Conservation (phyloP, 768 basidiomycete species). For the Cystofilobasidium capitatum region DNA sequence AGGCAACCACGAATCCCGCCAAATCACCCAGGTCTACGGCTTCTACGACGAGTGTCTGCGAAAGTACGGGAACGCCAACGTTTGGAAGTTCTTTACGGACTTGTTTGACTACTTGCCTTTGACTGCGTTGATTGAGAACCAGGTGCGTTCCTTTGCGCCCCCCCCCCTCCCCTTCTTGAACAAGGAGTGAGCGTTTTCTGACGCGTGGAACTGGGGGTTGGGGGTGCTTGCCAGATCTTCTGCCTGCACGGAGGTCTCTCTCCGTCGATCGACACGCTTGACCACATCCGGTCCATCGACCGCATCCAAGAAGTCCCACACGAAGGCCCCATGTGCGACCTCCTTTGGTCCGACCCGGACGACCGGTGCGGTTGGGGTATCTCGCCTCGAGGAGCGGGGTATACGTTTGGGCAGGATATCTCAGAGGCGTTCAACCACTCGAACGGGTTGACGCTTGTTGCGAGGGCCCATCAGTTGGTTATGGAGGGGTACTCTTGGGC, state of each 20-base stretch:
- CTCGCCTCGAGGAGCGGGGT: conserved; percentile 95
- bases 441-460: conserved; percentile 91
- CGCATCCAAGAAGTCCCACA: conserved; percentile 98
- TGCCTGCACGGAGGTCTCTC: conserved; percentile 95
- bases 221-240: conserved; percentile 69
- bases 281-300: conserved; percentile 97
- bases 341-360: conserved; percentile 98
- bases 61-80: conserved; percentile 99
- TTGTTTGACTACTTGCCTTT: conserved; percentile 95
- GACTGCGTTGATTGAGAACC: conserved; percentile 96
- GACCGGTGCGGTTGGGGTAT: conserved; percentile 99
- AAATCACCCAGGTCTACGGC: conserved; percentile 99
- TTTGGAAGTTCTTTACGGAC: conserved; percentile 99
- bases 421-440: conserved; percentile 56
- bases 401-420: conserved; percentile 98
- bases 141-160: conserved; percentile 55
- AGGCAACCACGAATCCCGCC: conserved; percentile 96
- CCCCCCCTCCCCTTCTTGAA: neutral
- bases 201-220: no score
- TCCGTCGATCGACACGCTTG: conserved; percentile 97
- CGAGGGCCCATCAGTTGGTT: conserved; percentile 85
- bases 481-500: conserved; percentile 62
- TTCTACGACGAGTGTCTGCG: conserved; percentile 99
- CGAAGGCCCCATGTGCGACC: conserved; percentile 99
- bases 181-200: no score